Evolutionary conservation across 139 green algal species (phyloP), one percentile per base, ranked within the genome.

Genomic region (Chloropicon primus): DNA sequence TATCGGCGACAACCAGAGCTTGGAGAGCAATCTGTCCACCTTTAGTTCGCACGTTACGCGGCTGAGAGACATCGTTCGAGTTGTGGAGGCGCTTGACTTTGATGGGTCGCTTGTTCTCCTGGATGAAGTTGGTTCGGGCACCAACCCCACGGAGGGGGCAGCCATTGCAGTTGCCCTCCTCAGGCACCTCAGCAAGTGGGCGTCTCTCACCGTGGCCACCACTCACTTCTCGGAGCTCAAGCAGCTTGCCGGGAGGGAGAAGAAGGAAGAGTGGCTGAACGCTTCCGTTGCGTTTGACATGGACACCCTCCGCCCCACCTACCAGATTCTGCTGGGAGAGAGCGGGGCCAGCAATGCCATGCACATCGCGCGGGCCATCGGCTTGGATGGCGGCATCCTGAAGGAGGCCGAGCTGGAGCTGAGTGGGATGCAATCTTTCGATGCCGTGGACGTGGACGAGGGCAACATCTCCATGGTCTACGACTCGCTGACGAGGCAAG

Each of bases 41-140:
- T 99, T 99, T 82, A 90, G 82, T 22, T 92, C 91, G 22, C 95
- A 99, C 88, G 84, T 96, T 27, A 78, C 28, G 17, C 54, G 26
- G 26, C 25, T 75, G 72, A 75, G 25, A 17, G 28, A 84, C 71
- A 25, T 74, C 71, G 5, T 5, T 17, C 10, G 10, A 17, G 17
- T 62, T 17, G 41, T 62, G 41, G 41, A 62, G 17, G 10, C 5
- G 5, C 17, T 17, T 17, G 17, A 62, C 5, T 62, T 17, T 5
- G 41, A 62, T n/a, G 41, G 41, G 41, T 62, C 41, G 41, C 87
- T 99, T 41, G 88, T 99, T 74, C 88, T 99, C 74, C 82, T 99
- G 75, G 95, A 99, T 80, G 95, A 99, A 84, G 82, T 98, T n/a
- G 94, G 94, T 22, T 93, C 75, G 72, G 91, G 94, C 53, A 99